These are phyloP conservation scores for Phlebopus sp. DNA, from an alignment of 1,284 basidiomycete genomes.

Conservation along the genomic window DNA sequence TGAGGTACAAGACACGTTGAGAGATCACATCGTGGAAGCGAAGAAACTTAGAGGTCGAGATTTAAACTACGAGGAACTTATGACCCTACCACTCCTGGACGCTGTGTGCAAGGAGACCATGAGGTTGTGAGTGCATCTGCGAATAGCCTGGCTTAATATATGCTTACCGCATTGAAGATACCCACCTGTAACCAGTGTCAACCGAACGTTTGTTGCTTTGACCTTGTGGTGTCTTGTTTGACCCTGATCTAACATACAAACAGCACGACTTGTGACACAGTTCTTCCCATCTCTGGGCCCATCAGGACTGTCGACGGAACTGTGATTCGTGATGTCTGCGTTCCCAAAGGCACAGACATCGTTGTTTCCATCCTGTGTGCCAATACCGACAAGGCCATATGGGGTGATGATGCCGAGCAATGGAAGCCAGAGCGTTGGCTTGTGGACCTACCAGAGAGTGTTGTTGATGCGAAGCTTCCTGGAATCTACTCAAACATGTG, in stretches of 20 bases:
- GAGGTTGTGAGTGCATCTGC: conserved; percentile 22
- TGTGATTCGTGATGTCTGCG: conserved; percentile 1
- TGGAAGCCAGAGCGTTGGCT: conserved; percentile 41
- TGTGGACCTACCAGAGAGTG: conserved; percentile 24
- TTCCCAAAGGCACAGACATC: conserved; percentile 13
- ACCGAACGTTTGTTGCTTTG: conserved; percentile 24
- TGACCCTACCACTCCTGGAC: conserved; percentile 41
- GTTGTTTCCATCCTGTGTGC: conserved; percentile 32
- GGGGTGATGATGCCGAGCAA: conserved; percentile 23
- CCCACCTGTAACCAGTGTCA: conserved; percentile 28
- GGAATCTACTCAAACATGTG: conserved; percentile 9
- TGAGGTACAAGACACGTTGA: conserved; percentile 37
- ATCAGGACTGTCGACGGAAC: conserved; percentile 5
- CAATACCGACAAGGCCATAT: conserved; percentile 31
- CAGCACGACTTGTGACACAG: not conserved
- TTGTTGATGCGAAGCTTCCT: conserved; percentile 7
- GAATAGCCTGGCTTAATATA: not conserved
- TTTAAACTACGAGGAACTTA: conserved; percentile 35
- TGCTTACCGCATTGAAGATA: conserved; percentile 13
- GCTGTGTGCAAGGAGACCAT: conserved; percentile 43
- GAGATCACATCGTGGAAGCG: conserved; percentile 36
- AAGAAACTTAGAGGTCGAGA: conserved; percentile 5
- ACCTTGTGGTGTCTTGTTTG: too few species aligned
- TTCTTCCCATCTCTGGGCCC: conserved; percentile 2
- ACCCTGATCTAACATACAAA: not conserved